These are phyloP conservation scores for Pisolithus sp. DNA, from an alignment of 768 basidiomycete genomes.

Conservation along the genomic window DNA sequence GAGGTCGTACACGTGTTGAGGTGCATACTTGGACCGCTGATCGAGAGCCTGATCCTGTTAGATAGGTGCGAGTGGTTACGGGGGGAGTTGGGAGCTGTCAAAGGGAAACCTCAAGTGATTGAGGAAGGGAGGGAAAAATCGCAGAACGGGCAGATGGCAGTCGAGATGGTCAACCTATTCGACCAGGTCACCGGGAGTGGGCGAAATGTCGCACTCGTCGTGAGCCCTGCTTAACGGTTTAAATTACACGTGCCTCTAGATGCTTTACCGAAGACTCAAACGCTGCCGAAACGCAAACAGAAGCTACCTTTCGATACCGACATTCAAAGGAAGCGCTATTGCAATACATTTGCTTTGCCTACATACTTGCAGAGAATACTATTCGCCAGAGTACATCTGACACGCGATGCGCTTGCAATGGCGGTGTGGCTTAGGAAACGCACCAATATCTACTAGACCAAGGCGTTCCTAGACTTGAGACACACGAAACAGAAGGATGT, in stretches of 20 bases:
- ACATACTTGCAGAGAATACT: too few species aligned
- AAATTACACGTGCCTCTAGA: neutral
- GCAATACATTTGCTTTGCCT: too few species aligned
- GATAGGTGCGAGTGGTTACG: slow-evolving; percentile 58
- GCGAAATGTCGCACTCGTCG: slow-evolving; percentile 60
- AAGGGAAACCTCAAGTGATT: slow-evolving; percentile 15
- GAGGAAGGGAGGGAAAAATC: neutral
- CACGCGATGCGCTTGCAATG: too few species aligned
- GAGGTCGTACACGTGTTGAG: slow-evolving; percentile 60
- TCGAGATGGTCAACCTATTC: slow-evolving; percentile 59
- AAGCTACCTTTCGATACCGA: too few species aligned
- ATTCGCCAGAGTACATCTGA: too few species aligned
- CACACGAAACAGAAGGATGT: too few species aligned
- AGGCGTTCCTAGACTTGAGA: too few species aligned
- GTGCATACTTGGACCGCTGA: slow-evolving; percentile 60
- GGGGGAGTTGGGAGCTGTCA: slow-evolving; percentile 25
- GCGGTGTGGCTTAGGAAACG: too few species aligned
- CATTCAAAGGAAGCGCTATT: too few species aligned
- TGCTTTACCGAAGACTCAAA: too few species aligned
- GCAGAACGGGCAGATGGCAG: slow-evolving; percentile 21
- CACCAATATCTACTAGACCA: too few species aligned
- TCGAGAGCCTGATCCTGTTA: slow-evolving; percentile 59
- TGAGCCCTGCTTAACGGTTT: slow-evolving; percentile 27
- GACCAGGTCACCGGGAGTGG: slow-evolving; percentile 69
- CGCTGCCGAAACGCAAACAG: too few species aligned